Conservation (phyloP, 495 filamentous ascomycete species). For the Penicillium ucsense region DNA sequence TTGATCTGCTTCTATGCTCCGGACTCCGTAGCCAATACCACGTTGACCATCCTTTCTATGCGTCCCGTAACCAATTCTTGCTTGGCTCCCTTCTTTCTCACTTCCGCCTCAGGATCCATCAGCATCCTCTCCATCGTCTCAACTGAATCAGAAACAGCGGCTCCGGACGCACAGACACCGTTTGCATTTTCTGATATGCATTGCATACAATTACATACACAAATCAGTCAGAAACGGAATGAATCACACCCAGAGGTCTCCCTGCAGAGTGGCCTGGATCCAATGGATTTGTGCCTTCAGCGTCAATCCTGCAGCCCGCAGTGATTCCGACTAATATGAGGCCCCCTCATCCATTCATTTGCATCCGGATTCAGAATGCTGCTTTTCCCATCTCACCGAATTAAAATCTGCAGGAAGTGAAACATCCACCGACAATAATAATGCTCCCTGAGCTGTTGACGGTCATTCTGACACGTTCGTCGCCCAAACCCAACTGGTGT, state of each 20-base stretch:
- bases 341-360: constrained; percentile 9
- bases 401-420: constrained; percentile 2
- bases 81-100: not conserved
- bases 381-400: not conserved
- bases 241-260: not conserved
- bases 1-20: too few relatives aligned
- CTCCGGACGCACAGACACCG: constrained; percentile 11
- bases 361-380: not conserved
- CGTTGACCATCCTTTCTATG: too few relatives aligned
- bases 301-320: constrained; percentile 4
- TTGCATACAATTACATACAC: not conserved
- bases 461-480: too few relatives aligned
- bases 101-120: not conserved
- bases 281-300: constrained; percentile 13
- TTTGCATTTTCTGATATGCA: constrained; percentile 5
- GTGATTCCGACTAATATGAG: not conserved
- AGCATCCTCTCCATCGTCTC: not conserved
- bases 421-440: not conserved
- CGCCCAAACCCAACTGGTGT: too few relatives aligned
- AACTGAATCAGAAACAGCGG: not conserved
- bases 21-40: too few relatives aligned
- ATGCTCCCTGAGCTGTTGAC: too few relatives aligned
- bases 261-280: constrained; percentile 5
- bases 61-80: too few relatives aligned
- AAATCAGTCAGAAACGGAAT: not conserved